Evolutionary conservation across 148 eudicot genomes (phyloP).

Genomic region (Rhododendron vialii): DNA sequence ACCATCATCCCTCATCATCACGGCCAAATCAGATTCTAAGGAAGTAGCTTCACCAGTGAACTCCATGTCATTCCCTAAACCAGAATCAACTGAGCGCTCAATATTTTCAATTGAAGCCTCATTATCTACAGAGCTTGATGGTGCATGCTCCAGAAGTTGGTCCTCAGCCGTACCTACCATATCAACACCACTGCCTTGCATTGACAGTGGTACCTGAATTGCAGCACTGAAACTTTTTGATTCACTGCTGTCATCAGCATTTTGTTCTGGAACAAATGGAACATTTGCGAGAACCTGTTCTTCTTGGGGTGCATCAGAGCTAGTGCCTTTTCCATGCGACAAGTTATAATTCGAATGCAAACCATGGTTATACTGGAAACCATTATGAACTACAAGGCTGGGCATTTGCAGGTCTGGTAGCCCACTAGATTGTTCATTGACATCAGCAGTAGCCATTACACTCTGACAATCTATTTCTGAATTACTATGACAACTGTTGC

Average conservation of each 20-base stretch:
- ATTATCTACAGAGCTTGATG: conserved; percentile 8
- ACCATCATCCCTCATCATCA: conserved; percentile 13
- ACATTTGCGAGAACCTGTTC: not conserved
- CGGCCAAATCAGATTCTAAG: conserved; percentile 21
- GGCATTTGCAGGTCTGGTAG: not conserved
- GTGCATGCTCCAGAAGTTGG: conserved; percentile 5
- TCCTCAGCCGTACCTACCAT: conserved; percentile 8
- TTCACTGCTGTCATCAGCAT: conserved; percentile 3
- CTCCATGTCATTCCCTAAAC: conserved; percentile 8
- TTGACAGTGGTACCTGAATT: not conserved
- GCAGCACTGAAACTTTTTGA: not conserved
- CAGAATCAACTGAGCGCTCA: conserved; percentile 6
- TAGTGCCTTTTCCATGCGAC: not conserved
- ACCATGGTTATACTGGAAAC: conserved; percentile 7
- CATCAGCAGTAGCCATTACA: not conserved
- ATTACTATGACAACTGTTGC: not conserved
- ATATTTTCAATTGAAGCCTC: conserved; percentile 15
- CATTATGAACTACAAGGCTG: conserved; percentile 3
- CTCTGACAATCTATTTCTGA: not conserved
- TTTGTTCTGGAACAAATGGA: conserved; percentile 1
- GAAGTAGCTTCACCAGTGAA: conserved; percentile 16
- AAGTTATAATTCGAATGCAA: not conserved
- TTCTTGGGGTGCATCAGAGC: conserved; percentile 9
- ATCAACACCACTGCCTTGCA: not conserved
- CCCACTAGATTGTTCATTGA: conserved; percentile 3